phyloP scores from a whole-genome alignment of 2,329 filamentous ascomycete genomes.

The Mycocentrospora acerina region DNA sequence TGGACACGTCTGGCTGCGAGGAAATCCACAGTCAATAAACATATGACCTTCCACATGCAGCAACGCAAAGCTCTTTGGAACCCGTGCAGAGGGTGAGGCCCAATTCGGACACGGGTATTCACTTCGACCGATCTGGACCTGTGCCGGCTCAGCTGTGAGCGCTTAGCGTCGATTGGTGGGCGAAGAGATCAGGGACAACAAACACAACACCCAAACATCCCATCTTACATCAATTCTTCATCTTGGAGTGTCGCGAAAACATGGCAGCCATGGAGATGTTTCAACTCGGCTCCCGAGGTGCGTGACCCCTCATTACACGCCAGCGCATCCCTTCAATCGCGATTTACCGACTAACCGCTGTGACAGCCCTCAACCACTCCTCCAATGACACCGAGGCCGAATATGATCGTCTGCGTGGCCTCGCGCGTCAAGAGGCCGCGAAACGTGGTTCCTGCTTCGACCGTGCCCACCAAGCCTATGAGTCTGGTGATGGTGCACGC shows the following conservation, averaged over 20 bases:
- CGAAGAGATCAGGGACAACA: slow-evolving; percentile 16
- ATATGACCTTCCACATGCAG: slow-evolving; percentile 5
- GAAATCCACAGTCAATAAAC: neutral
- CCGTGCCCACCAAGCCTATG: slow-evolving; percentile 70
- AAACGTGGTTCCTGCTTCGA: slow-evolving; percentile 80
- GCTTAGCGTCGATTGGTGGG: slow-evolving; percentile 1
- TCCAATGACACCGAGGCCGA: slow-evolving; percentile 64
- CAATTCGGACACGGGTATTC: too few relatives aligned
- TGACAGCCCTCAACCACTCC: slow-evolving; percentile 38
- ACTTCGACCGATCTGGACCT: slow-evolving; percentile 8
- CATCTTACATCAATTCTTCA: slow-evolving; percentile 1
- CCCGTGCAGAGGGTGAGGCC: too few relatives aligned
- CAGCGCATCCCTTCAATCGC: neutral
- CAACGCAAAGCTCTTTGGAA: too few relatives aligned
- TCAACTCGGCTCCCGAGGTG: slow-evolving; percentile 40
- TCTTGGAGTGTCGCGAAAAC: slow-evolving; percentile 12
- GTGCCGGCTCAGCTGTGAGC: slow-evolving; percentile 5
- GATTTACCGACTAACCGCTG: neutral
- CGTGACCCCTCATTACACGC: slow-evolving; percentile 2
- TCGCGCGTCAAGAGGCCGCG: slow-evolving; percentile 76
- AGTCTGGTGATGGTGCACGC: slow-evolving; percentile 75
- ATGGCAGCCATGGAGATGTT: slow-evolving; percentile 39
- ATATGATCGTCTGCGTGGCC: slow-evolving; percentile 85
- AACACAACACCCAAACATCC: slow-evolving; percentile 1
- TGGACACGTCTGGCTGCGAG: too few relatives aligned